Evolutionary conservation across 257 asterid species (phyloP), one percentile per base, ranked within the genome.

Genomic region (Gentiana straminea): DNA sequence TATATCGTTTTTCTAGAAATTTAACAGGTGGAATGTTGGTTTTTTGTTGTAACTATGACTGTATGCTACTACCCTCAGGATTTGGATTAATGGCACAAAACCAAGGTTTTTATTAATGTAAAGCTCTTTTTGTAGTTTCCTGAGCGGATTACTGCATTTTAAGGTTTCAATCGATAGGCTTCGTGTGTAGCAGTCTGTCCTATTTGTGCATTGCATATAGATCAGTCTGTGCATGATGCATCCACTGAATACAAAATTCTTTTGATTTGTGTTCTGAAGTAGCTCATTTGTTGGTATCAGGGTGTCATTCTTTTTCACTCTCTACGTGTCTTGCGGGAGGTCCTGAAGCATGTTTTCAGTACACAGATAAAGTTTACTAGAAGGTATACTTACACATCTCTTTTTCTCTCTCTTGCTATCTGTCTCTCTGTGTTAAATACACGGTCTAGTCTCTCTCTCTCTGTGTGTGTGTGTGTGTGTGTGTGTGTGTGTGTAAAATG

Each of bases 271-370:
- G 46, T 34, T 43, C 9, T 37, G 24, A 55, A 50, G 12, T 56
- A 50, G 8, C 46, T 57, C 62, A 32, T 56, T 61, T 51, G 32
- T 60, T 65, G 66, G 57, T 36, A 74, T 72, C 94, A 91, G 98
- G 86, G 69, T 66, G 77, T 57, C 62, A 69, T 87, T 68, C 73
- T 82, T 59, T 82, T 74, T 57, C 70, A 84, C 66, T 79, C 96
- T 68, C 81, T 87, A 66, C 85, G 73, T 64, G 70, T 91, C 54
- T 59, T 91, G 57, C 93, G 60, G 77, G 73, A 68, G 65, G 65
- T 81, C 65, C 69, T 84, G 69, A 72, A 72, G 57, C 66, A 70
- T 67, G 70, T 78, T 69, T 71, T 68, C 72, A 58, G 54, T 72
- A 62, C 76, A 77, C 83, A 62, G 66, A 73, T 58, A 46, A 70